Conservation (phyloP, 345 rosid genomes). For the Capsella bursapastoris region DNA sequence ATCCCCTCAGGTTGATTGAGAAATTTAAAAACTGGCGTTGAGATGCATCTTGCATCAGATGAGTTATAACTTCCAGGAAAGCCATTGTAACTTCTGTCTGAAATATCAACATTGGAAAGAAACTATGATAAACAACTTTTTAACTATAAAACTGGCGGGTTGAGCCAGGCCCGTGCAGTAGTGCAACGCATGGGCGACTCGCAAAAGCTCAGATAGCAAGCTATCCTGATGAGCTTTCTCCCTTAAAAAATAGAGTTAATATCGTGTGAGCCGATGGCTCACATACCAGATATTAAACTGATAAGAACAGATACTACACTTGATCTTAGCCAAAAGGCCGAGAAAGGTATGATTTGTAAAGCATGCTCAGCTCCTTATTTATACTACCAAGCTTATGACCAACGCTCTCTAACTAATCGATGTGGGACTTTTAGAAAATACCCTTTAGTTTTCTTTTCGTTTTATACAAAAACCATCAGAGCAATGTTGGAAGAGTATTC, state of each 20-base stretch:
- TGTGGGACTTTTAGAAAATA: constrained; percentile 29
- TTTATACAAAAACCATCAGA: not conserved
- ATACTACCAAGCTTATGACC: not conserved
- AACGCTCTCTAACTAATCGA: not conserved
- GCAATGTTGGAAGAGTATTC: not conserved
- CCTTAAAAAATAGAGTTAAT: too few species aligned
- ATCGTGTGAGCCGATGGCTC: too few species aligned
- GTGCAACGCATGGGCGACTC: constrained; percentile 30
- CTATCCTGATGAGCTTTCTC: too few species aligned
- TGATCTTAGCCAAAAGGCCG: constrained; percentile 82
- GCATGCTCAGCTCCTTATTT: not conserved
- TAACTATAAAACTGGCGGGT: too few species aligned
- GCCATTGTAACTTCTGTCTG: too few species aligned
- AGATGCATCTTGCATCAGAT: too few species aligned
- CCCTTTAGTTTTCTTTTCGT: not conserved
- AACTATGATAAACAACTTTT: too few species aligned
- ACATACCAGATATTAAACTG: not conserved
- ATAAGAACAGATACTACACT: constrained; percentile 44
- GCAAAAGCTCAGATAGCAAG: not conserved
- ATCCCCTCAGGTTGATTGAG: too few species aligned
- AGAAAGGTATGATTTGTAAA: constrained; percentile 50
- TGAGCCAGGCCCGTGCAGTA: constrained; percentile 9
- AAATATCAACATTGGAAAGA: too few species aligned
- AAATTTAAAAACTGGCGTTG: too few species aligned
- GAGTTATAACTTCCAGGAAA: too few species aligned